Evolutionary conservation across 2,329 filamentous ascomycete species (phyloP).

Genomic region (Pseudohalonectria lignicola): DNA sequence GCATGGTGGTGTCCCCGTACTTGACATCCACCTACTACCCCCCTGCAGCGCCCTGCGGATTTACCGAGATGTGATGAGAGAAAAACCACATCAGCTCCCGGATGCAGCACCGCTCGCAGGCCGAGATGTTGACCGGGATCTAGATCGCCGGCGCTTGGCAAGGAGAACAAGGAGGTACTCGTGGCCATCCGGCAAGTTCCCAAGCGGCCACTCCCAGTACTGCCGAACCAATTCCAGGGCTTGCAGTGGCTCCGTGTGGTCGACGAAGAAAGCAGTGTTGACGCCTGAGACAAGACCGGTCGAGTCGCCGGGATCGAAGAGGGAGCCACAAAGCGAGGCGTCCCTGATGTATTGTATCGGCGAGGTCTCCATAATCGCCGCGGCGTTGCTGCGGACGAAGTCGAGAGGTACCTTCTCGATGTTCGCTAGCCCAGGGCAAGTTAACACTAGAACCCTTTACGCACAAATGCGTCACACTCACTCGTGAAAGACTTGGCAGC

Average conservation of each 20-base stretch:
- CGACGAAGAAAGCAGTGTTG: conserved; percentile 24
- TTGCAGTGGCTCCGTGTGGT: conserved; percentile 21
- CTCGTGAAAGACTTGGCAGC: conserved; percentile 17
- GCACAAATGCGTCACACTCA: conserved; percentile 5
- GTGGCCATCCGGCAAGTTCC: conserved; percentile 11
- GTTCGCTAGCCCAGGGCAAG: conserved; percentile 8
- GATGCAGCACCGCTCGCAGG: too few relatives aligned
- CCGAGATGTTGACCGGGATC: too few relatives aligned
- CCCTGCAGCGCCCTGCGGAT: too few relatives aligned
- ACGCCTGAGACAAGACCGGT: conserved; percentile 19
- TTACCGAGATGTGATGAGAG: too few relatives aligned
- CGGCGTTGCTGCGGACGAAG: conserved; percentile 17
- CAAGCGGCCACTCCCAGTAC: conserved; percentile 9
- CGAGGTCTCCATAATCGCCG: conserved; percentile 20
- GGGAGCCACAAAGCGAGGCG: conserved; percentile 19
- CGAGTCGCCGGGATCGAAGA: conserved; percentile 18
- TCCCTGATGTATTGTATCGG: conserved; percentile 25
- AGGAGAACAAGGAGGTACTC: conserved; percentile 9
- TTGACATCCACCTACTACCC: too few relatives aligned
- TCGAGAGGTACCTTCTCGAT: conserved; percentile 12
- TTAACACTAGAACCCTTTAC: neutral
- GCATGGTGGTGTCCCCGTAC: too few relatives aligned
- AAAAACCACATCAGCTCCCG: too few relatives aligned
- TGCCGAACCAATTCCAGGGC: conserved; percentile 5
- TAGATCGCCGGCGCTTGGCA: neutral